phyloP scores from a whole-genome alignment of 1,139 yeast species.

The Chernovozyma sophiae-reginae region DNA sequence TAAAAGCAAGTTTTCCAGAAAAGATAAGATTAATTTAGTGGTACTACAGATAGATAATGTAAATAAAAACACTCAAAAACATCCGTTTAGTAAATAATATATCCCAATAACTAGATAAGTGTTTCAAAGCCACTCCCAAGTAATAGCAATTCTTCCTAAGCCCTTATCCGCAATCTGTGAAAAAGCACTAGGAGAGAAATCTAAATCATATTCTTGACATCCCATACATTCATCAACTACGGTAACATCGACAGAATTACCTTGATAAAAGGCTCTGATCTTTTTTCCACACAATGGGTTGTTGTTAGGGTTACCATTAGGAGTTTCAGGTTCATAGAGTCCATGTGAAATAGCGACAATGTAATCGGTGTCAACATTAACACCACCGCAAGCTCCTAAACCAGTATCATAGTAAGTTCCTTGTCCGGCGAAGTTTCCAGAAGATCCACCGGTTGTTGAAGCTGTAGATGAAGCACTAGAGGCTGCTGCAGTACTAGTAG shows the following conservation, averaged over 20 bases:
- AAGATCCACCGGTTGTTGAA: constrained; percentile 12
- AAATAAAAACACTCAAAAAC: no score
- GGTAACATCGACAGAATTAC: constrained; percentile 41
- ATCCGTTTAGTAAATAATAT: no score
- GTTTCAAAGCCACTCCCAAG: constrained; percentile 38
- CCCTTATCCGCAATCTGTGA: constrained; percentile 30
- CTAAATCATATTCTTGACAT: constrained; percentile 35
- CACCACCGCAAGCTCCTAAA: constrained; percentile 59
- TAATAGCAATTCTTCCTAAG: constrained; percentile 40
- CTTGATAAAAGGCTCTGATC: constrained; percentile 34
- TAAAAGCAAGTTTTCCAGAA: no score
- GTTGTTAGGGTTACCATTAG: constrained; percentile 36
- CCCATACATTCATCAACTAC: constrained; percentile 43
- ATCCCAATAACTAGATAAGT: no score
- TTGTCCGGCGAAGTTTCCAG: constrained; percentile 38
- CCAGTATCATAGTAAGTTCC: constrained; percentile 60
- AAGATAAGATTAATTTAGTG: no score
- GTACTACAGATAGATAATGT: no score
- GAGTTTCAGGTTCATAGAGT: constrained; percentile 28
- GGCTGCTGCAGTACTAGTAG: constrained; percentile 15
- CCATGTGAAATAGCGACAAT: constrained; percentile 42
- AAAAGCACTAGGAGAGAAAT: constrained; percentile 45
- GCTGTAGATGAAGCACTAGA: constrained; percentile 16
- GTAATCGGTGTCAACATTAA: constrained; percentile 43
- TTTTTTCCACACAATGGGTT: constrained; percentile 43